Base-by-base conservation (phyloP, 106 monocot species). In the Dendrobium officinale region DNA sequence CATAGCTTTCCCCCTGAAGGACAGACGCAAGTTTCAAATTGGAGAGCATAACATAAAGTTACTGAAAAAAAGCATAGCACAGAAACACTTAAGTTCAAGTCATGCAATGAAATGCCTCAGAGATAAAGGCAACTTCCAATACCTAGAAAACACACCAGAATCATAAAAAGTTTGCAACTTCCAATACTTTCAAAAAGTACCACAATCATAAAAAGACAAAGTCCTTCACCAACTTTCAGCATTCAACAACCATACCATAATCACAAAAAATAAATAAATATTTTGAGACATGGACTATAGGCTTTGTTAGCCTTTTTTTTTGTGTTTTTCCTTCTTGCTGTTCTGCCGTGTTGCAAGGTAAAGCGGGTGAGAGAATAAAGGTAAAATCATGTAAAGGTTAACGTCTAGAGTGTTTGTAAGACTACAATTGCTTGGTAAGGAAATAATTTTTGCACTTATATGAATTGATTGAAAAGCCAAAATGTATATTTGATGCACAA, bases 1-100 rank as follows among this genome's bases (percentile, higher is more conserved):
- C 49, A 41, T 79, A 15, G 54, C 79, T 40, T 79, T 41, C n/a
- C 55, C 68, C 20, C 79, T 79, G 68, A 74, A 74, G 16, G 17
- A 44, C 2, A 74, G 42, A 74, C 0, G 19, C 15, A 33, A 13
- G 41, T 74, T 74, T 74, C 43, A 74, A 42, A 74, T 44, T 74
- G 20, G 3, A 19, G 11, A 43, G 6, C 31, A 43, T 44, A 74
- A 74, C 1, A 20, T 44, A 74, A 44, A 74, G 6, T 42, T 74
- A 42, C 33, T 16, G 15, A 1, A 9, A 10, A 9, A 74, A 31
- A n/a, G 9, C 17, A 43, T 72, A 37, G 31, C 31, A 17, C 37
- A 72, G 11, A 72, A 72, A 33, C 7, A 72, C n/a, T 24, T 15
- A 11, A 29, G 9, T 29, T 13, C 6, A 20, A 42, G 8, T 44